Evolutionary conservation across 2,329 filamentous ascomycete genomes (phyloP), one percentile per base, ranked within the genome.

Genomic region (Ascochyta clinopodiicola): DNA sequence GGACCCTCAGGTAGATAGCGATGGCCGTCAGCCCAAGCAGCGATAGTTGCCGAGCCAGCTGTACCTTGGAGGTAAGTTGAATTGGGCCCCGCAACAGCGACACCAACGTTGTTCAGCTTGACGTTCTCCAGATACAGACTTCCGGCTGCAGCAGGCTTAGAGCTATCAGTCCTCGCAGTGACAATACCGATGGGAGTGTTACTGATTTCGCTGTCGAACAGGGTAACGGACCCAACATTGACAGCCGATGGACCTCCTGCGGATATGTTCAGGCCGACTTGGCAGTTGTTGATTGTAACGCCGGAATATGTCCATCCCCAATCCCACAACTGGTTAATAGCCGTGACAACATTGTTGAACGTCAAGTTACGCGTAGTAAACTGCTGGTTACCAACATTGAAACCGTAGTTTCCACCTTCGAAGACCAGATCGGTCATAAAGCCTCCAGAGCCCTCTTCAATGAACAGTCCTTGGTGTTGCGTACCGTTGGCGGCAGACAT

Each of bases 271-370:
- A 88, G 67, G 4, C 81, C 84, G 32, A 81, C 76, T 2, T 71
- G 67, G 63, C 83, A 85, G 64, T 84, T 83, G 47, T 79, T 79
- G 61, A 87, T 78, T 1, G 57, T 77, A 35, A 86, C 67, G 4
- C 76, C 76, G 56, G 80, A 78, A 55, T 81, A 84, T 0, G 80
- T 83, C 80, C 80, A 87, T 0, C 82, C 82, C 85, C 85, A 87
- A 56, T 84, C 77, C 84, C 84, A 87, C 9, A 83, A 73, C 59
- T 85, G 79, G 22, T 81, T 79, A 42, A 88, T 84, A 2, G 81
- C 83, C 0, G 82, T 86, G 1, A 77, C 73, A 17, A 77, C 78
- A 38, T 79, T 75, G 36, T 80, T 77, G 66, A 87, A 84, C 0
- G 74, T 79, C 27, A 88, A 61, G 59, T 85, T 84, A 9, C 81